phyloP scores from a whole-genome alignment of 805 yeast genomes.

The Yarrowia keelungensis region DNA sequence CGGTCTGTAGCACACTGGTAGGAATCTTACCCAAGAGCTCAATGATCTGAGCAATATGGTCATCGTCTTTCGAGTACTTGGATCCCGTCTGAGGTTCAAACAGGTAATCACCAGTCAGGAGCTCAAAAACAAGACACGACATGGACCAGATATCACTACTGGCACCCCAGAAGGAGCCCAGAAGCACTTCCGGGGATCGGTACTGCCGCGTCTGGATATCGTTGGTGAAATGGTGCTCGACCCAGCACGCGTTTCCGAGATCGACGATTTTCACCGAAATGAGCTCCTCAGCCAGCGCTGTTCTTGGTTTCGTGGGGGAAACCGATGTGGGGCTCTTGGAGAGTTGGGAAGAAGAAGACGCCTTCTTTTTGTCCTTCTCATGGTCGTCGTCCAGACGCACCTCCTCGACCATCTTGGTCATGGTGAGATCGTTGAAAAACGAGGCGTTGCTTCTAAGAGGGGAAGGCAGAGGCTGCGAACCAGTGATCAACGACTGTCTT shows the following conservation, averaged over 20 bases:
- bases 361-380: neutral
- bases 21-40: conserved; percentile 81
- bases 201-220: conserved; percentile 93
- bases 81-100: conserved; percentile 76
- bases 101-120: conserved; percentile 90
- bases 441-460: conserved; percentile 65
- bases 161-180: conserved; percentile 92
- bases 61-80: conserved; percentile 86
- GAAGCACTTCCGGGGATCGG: conserved; percentile 84
- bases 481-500: conserved; percentile 79
- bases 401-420: conserved; percentile 37
- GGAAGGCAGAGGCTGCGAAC: conserved; percentile 91
- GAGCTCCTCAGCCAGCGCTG: conserved; percentile 54
- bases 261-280: conserved; percentile 90
- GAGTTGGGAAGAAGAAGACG: neutral
- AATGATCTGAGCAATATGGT: conserved; percentile 93
- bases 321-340: conserved; percentile 40
- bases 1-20: conserved; percentile 60
- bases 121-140: conserved; percentile 89
- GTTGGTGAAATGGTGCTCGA: conserved; percentile 78
- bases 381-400: conserved; percentile 20
- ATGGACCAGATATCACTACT: conserved; percentile 96
- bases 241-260: conserved; percentile 90
- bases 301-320: conserved; percentile 41
- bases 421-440: conserved; percentile 41